Conservation (phyloP, 345 rosid genomes). For the Linum tenue region DNA sequence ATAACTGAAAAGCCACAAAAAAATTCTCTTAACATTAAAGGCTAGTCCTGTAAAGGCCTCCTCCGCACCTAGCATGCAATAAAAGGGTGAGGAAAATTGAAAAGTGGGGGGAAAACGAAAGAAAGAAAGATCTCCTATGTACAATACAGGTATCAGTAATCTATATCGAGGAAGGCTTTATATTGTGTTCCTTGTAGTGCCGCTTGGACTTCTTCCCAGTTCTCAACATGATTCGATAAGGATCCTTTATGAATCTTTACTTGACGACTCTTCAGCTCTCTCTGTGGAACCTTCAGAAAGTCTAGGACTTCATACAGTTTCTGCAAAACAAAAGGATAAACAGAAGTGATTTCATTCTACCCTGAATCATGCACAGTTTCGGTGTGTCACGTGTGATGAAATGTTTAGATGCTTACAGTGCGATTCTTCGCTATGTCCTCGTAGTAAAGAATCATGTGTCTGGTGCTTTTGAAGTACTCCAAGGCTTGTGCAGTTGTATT, state of each 20-base stretch:
- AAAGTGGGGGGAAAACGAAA: too few species aligned
- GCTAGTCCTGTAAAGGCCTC: conserved; percentile 23
- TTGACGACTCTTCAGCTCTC: conserved; percentile 68
- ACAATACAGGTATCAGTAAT: conserved; percentile 34
- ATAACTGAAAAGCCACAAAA: conserved; percentile 14
- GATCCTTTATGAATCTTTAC: conserved; percentile 90
- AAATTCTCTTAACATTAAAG: conserved; percentile 35
- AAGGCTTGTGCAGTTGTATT: conserved; percentile 62
- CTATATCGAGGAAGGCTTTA: conserved; percentile 44
- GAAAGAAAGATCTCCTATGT: conserved; percentile 5
- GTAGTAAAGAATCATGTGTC: conserved; percentile 73
- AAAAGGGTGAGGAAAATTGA: conserved; percentile 9
- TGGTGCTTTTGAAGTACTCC: conserved; percentile 68
- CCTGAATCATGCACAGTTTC: background rate
- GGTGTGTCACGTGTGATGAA: background rate
- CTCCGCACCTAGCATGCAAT: conserved; percentile 16
- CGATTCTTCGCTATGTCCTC: conserved; percentile 81
- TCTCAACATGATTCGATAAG: conserved; percentile 52
- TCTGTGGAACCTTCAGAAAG: conserved; percentile 73
- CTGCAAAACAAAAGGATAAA: conserved; percentile 27
- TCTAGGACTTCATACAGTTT: conserved; percentile 65
- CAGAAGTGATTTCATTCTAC: background rate
- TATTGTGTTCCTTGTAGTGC: conserved; percentile 58
- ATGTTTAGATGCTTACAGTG: conserved; percentile 41
- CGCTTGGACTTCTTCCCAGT: conserved; percentile 65